These are phyloP conservation scores for Calendula officinalis DNA, from an alignment of 129 eudicot genomes.

Conservation along the genomic window DNA sequence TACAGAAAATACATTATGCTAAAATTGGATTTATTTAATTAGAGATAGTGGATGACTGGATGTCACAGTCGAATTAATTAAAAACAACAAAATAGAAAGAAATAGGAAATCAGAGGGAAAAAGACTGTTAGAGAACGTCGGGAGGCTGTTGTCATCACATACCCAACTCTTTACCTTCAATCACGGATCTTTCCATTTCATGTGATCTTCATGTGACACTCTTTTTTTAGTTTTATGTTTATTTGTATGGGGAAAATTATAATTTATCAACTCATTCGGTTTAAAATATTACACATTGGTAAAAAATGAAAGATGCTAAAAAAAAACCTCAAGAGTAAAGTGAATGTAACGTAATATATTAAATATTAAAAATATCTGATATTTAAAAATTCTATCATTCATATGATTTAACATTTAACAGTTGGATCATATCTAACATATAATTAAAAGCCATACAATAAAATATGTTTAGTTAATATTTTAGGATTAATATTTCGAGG, in stretches of 20 bases:
- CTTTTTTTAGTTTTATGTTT: not conserved
- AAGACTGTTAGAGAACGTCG: constrained; percentile 38
- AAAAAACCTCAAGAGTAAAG: too few species aligned
- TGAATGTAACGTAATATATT: too few species aligned
- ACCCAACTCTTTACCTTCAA: constrained; percentile 21
- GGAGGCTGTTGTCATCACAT: constrained; percentile 44
- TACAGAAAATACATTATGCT: too few species aligned
- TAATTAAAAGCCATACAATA: too few species aligned
- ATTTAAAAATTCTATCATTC: too few species aligned
- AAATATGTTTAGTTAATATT: too few species aligned
- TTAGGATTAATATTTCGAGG: too few species aligned
- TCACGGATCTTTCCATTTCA: constrained; percentile 33
- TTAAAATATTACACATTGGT: not conserved
- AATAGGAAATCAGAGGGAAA: constrained; percentile 34
- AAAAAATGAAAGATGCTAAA: too few species aligned
- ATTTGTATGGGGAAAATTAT: not conserved
- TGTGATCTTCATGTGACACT: constrained; percentile 33
- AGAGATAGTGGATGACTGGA: constrained; percentile 35
- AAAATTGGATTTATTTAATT: not conserved
- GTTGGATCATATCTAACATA: too few species aligned
- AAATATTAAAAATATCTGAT: too few species aligned
- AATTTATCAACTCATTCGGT: not conserved
- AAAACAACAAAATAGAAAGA: constrained; percentile 12
- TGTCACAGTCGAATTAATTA: constrained; percentile 27
- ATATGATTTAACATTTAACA: too few species aligned